Conservation (phyloP, 2,329 filamentous ascomycete species). For the Pseudocercospora musae region DNA sequence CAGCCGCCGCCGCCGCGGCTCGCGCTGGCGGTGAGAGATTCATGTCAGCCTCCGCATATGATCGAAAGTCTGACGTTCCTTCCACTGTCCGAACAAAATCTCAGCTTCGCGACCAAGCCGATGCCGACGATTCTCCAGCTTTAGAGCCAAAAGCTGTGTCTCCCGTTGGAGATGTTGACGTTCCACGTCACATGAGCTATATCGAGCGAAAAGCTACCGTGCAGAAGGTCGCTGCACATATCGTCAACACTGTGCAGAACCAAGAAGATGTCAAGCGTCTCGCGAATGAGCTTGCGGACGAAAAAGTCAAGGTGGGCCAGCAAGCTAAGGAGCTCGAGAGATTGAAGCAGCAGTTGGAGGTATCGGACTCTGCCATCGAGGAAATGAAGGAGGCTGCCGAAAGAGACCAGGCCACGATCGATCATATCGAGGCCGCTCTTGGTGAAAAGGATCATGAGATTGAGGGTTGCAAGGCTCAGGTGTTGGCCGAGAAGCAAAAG, state of each 20-base stretch:
- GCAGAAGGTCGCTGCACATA: slow-evolving; percentile 12
- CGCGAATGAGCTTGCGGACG: slow-evolving; percentile 16
- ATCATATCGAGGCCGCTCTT: not conserved
- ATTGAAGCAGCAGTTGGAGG: slow-evolving; percentile 3
- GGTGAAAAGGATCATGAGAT: slow-evolving; percentile 6
- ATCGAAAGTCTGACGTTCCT: not conserved
- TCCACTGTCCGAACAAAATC: not conserved
- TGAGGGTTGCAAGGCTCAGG: not conserved
- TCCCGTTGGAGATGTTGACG: slow-evolving; percentile 1
- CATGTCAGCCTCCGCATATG: not conserved
- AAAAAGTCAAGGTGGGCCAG: slow-evolving; percentile 16
- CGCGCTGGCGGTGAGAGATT: not conserved
- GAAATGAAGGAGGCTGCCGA: not conserved
- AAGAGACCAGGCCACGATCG: not conserved
- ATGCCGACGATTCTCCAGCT: not conserved
- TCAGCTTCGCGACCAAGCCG: not conserved
- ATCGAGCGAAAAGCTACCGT: slow-evolving; percentile 20
- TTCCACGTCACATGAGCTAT: slow-evolving; percentile 21
- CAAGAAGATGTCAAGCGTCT: slow-evolving; percentile 17
- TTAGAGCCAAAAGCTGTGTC: not conserved
- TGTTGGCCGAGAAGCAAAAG: slow-evolving; percentile 5
- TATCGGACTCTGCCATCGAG: not conserved
- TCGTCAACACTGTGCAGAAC: slow-evolving; percentile 8
- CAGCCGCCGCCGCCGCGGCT: not conserved
- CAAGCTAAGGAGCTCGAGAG: slow-evolving; percentile 14